Percentiles rank a stretch among this genome's conserved stretches.
phyloP scores from a whole-genome alignment of 129 eudicot genomes.

The Escallonia rubra region DNA sequence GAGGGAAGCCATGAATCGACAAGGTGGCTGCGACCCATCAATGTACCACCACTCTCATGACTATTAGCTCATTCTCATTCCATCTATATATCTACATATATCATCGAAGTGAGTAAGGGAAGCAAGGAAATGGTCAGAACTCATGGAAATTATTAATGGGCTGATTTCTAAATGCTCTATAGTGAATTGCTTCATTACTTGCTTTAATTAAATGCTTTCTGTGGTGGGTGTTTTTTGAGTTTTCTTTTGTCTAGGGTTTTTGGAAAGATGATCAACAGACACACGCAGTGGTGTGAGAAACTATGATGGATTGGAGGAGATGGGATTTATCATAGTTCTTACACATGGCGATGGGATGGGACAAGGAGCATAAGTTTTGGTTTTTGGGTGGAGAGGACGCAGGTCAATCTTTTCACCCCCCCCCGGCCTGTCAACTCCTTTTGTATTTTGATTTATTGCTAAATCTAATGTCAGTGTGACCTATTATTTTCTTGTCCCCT shows the following conservation, averaged over 20 bases:
- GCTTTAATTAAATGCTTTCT: neutral
- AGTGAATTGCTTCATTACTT: neutral
- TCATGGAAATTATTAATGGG: constrained; percentile 12
- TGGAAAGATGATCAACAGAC: constrained; percentile 18
- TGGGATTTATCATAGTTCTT: neutral
- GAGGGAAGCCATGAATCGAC: constrained; percentile 41
- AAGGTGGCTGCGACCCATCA: constrained; percentile 53
- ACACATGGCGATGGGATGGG: constrained; percentile 39
- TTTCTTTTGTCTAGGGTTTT: constrained; percentile 21
- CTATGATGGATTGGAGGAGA: neutral
- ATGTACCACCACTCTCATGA: constrained; percentile 74
- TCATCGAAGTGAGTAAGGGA: neutral
- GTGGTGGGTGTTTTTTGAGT: constrained; percentile 4
- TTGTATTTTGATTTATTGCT: constrained; percentile 12
- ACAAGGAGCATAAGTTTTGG: constrained; percentile 49
- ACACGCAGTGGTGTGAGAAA: constrained; percentile 21
- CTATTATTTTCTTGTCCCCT: constrained; percentile 13
- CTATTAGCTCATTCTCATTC: constrained; percentile 43
- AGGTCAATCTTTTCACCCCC: constrained; percentile 52
- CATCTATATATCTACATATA: constrained; percentile 22
- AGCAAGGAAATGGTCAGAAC: neutral
- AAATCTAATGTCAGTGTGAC: constrained; percentile 14
- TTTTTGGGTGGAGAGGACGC: constrained; percentile 42
- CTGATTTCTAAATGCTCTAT: constrained; percentile 12
- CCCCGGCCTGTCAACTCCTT: constrained; percentile 46